phyloP scores from a whole-genome alignment of 208 protist genomes.

The Naegleria lovaniensis region DNA sequence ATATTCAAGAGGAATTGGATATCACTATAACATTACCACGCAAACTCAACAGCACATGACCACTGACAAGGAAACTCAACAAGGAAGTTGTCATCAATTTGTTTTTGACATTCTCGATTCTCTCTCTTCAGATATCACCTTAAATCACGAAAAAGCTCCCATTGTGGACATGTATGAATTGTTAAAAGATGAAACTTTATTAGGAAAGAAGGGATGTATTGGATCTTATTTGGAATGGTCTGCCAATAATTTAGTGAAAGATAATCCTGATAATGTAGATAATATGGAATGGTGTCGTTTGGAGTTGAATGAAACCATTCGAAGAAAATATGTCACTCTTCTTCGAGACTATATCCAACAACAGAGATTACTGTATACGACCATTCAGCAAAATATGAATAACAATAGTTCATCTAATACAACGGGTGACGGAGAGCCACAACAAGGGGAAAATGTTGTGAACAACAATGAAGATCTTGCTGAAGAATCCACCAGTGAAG shows the following conservation, averaged over 20 bases:
- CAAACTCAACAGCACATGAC: background rate
- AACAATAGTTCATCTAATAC: too few relatives aligned
- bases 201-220: background rate
- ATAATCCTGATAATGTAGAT: background rate
- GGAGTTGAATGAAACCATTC: background rate
- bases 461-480: too few relatives aligned
- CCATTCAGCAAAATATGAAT: too few relatives aligned
- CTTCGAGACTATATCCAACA: background rate
- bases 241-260: background rate
- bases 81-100: background rate
- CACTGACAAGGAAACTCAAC: background rate
- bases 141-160: background rate
- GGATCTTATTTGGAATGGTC: background rate
- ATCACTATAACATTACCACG: background rate
- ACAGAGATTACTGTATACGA: background rate
- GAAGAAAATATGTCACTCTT: background rate
- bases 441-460: too few relatives aligned
- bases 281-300: background rate
- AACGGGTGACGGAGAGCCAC: too few relatives aligned
- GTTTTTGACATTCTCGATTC: background rate
- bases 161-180: background rate
- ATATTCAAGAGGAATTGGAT: background rate
- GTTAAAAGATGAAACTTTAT: background rate
- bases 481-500: background rate
- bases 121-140: background rate